Conservation (phyloP, 768 basidiomycete genomes). For the Asterophora parasitica region DNA sequence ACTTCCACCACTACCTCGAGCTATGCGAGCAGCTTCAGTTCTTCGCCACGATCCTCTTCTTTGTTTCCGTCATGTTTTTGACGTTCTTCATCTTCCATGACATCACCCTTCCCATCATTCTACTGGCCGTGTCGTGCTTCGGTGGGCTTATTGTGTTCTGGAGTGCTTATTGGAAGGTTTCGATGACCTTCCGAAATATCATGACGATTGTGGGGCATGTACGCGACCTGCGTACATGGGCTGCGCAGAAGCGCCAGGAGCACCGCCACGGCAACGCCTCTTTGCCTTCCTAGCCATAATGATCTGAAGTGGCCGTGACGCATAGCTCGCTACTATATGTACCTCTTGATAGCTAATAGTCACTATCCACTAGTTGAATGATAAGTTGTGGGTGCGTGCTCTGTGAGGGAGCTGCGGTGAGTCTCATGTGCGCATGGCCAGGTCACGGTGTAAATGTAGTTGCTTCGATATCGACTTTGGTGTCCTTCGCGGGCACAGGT, state of each 20-base stretch:
- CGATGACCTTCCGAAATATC: conserved; percentile 24
- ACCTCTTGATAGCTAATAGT: no score
- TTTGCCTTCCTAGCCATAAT: neutral
- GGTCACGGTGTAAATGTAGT: neutral
- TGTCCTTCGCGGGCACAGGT: neutral
- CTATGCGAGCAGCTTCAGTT: conserved; percentile 31
- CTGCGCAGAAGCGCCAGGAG: neutral
- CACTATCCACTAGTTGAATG: no score
- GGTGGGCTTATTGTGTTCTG: conserved; percentile 20
- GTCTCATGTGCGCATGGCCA: no score
- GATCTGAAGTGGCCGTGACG: neutral
- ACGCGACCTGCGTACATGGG: neutral
- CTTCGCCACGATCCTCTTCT: conserved; percentile 22
- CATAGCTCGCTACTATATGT: no score
- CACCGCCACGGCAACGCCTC: no score
- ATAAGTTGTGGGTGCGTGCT: no score
- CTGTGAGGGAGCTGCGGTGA: no score
- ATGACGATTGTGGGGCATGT: conserved; percentile 16
- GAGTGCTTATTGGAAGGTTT: conserved; percentile 27
- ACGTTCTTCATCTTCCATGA: conserved; percentile 27
- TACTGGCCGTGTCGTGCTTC: conserved; percentile 18
- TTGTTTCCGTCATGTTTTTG: conserved; percentile 22
- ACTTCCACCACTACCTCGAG: conserved; percentile 24
- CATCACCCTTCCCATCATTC: conserved; percentile 24
- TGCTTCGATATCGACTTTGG: neutral